These are phyloP conservation scores for Raphanus hybrid DNA, from an alignment of 441 rosid genomes.

Conservation along the genomic window DNA sequence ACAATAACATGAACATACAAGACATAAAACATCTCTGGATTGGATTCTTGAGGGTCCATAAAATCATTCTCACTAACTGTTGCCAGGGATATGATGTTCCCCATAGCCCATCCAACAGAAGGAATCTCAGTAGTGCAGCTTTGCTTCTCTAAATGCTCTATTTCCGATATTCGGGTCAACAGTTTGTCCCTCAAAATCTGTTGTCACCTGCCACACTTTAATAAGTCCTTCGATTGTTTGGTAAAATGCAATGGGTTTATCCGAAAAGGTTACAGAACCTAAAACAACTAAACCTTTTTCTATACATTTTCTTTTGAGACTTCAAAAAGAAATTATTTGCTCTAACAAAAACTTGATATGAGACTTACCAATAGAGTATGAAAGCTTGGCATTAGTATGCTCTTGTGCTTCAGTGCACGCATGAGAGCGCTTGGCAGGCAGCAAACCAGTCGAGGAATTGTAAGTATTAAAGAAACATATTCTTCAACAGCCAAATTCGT, in stretches of 20 bases:
- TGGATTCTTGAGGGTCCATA: conserved; percentile 55
- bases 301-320: conserved; percentile 18
- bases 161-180: conserved; percentile 55
- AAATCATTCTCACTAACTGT: conserved; percentile 71
- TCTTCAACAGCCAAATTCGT: conserved; percentile 55
- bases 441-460: conserved; percentile 78
- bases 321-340: conserved; percentile 6
- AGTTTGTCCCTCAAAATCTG: conserved; percentile 76
- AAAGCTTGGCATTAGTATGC: conserved; percentile 73
- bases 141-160: conserved; percentile 53
- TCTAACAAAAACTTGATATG: conserved; percentile 28
- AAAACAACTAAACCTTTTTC: too few species aligned
- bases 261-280: too few species aligned
- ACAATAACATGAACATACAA: conserved; percentile 69
- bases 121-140: conserved; percentile 60
- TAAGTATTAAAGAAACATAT: conserved; percentile 65
- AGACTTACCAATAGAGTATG: conserved; percentile 76
- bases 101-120: conserved; percentile 89
- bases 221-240: conserved; percentile 73
- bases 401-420: conserved; percentile 87
- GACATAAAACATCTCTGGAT: conserved; percentile 59
- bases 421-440: conserved; percentile 79
- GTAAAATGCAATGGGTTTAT: conserved; percentile 15
- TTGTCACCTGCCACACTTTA: conserved; percentile 91
- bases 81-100: conserved; percentile 75